Conservation (phyloP, 2,329 filamentous ascomycete genomes). For the Epichloe sp. region DNA sequence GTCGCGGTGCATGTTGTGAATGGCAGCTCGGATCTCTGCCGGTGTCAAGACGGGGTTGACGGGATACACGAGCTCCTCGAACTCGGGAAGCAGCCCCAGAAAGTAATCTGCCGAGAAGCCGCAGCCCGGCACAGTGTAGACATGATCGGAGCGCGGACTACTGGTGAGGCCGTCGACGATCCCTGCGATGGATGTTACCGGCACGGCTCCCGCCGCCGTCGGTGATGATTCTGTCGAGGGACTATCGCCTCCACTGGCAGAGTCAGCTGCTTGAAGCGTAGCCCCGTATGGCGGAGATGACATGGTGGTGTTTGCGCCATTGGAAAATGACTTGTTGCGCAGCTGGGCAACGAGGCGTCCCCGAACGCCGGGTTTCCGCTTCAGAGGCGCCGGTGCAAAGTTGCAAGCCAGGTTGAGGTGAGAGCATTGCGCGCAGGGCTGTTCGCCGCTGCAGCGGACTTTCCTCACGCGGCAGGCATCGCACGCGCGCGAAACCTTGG, state of each 20-base stretch:
- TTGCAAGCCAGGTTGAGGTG: constrained; percentile 22
- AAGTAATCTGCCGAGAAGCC: constrained; percentile 20
- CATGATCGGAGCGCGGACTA: constrained; percentile 2
- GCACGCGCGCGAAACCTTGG: constrained; percentile 18
- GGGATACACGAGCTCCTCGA: constrained; percentile 23
- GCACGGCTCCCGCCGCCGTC: background rate
- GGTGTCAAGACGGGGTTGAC: constrained; percentile 22
- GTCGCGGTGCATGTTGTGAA: constrained; percentile 19
- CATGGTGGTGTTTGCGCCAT: background rate
- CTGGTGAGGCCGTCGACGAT: constrained; percentile 10
- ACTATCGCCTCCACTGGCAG: constrained; percentile 2
- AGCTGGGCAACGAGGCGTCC: constrained; percentile 23
- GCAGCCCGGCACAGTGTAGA: constrained; percentile 3
- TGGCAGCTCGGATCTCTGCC: constrained; percentile 18
- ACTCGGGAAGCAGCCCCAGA: constrained; percentile 19
- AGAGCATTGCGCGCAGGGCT: constrained; percentile 23
- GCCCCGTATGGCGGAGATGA: background rate
- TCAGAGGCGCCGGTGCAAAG: constrained; percentile 19
- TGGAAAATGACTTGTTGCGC: constrained; percentile 13
- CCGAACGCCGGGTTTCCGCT: constrained; percentile 21
- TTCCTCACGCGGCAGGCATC: constrained; percentile 26
- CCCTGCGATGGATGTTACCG: constrained; percentile 14
- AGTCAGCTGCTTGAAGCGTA: background rate
- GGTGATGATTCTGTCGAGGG: constrained; percentile 8
- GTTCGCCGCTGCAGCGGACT: constrained; percentile 22